These are phyloP conservation scores for Fusarium aywerte DNA, from an alignment of 2,329 filamentous ascomycete species.

Conservation along the genomic window DNA sequence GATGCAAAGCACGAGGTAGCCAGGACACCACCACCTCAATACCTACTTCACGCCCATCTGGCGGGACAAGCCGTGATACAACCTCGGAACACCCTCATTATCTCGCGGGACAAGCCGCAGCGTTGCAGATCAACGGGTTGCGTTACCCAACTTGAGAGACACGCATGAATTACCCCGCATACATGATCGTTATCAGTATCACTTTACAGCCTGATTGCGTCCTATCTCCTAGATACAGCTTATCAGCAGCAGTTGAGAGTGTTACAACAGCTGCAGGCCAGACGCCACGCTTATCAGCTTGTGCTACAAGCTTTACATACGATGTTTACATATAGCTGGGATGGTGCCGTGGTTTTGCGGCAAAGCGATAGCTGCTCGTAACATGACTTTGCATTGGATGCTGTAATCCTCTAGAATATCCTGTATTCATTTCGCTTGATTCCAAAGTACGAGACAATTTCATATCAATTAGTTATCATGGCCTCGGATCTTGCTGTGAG, in stretches of 20 bases:
- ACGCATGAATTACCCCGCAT: conserved; percentile 31
- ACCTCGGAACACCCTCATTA: conserved; percentile 3
- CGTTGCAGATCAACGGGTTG: conserved; percentile 24
- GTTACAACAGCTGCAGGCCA: background rate
- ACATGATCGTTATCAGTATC: conserved; percentile 13
- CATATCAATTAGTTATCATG: conserved; percentile 35
- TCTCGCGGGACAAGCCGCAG: conserved; percentile 21
- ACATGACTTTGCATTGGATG: background rate
- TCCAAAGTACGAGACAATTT: background rate
- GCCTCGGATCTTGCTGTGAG: conserved; percentile 58
- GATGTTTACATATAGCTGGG: conserved; percentile 1
- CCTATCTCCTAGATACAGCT: conserved; percentile 15
- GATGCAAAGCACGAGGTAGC: background rate
- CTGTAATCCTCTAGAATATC: background rate
- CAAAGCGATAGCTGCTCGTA: background rate
- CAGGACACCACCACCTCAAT: background rate
- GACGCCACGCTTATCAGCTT: conserved; percentile 17
- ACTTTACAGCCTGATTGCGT: background rate
- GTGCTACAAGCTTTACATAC: background rate
- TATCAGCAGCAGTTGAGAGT: conserved; percentile 31
- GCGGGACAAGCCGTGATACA: conserved; percentile 6
- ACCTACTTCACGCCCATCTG: background rate
- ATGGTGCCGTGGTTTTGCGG: background rate
- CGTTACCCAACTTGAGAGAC: conserved; percentile 16
- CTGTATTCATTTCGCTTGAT: background rate